Evolutionary conservation across 1,284 basidiomycete species (phyloP).

Genomic region (Erythrobasidium hasegawianum): DNA sequence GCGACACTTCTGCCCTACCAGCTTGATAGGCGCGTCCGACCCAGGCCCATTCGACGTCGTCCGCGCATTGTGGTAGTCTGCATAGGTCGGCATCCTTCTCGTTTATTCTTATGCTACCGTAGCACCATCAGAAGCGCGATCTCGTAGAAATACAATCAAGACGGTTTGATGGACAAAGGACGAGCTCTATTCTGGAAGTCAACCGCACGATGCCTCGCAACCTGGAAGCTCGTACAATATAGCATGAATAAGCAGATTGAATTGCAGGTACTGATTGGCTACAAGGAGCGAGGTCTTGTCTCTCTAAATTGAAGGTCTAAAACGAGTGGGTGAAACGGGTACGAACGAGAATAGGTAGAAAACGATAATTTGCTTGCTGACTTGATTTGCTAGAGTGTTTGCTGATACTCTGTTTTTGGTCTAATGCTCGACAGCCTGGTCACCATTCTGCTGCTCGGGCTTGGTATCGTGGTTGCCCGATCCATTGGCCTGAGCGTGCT

Average conservation of each 20-base stretch:
- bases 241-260: conserved; percentile 15
- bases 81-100: conserved; percentile 19
- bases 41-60: not conserved
- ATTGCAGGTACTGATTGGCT: conserved; percentile 14
- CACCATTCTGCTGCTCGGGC: no score
- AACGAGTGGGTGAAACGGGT: no score
- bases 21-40: conserved; percentile 12
- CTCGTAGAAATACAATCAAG: not conserved
- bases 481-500: no score
- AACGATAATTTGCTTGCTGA: no score
- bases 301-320: no score
- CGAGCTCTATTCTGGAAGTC: conserved; percentile 9
- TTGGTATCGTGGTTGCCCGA: no score
- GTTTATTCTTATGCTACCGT: not conserved
- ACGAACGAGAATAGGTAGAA: no score
- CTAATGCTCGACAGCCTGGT: no score
- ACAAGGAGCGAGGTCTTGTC: no score
- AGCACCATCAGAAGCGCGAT: not conserved
- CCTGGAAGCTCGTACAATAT: conserved; percentile 4
- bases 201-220: no score
- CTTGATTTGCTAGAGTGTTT: no score
- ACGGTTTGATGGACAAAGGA: not conserved
- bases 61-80: conserved; percentile 7
- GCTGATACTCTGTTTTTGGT: no score
- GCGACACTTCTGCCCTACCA: not conserved